Conservation (phyloP, 495 filamentous ascomycete species). For the Friedmanniomyces endolithicus region DNA sequence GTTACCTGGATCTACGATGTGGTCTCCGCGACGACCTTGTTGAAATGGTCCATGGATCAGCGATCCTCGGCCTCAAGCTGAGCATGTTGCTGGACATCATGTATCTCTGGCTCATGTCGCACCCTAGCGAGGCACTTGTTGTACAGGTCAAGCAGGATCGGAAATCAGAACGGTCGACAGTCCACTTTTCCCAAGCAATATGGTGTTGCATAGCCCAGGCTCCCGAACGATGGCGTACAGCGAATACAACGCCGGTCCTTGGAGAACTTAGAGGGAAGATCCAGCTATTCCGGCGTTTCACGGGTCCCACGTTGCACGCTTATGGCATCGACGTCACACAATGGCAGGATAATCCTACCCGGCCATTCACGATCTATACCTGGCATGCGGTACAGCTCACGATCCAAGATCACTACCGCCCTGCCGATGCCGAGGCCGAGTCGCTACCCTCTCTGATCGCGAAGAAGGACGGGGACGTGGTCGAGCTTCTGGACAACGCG, state of each 20-base stretch:
- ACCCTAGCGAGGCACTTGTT: constrained; percentile 14
- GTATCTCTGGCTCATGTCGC: constrained; percentile 13
- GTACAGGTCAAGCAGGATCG: constrained; percentile 19
- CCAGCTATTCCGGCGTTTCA: constrained; percentile 18
- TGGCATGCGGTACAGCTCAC: constrained; percentile 9
- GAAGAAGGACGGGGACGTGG: constrained; percentile 12
- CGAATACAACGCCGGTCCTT: constrained; percentile 12
- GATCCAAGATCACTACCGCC: constrained; percentile 20
- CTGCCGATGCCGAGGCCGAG: background rate
- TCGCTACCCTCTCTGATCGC: constrained; percentile 8
- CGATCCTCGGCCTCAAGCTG: constrained; percentile 11
- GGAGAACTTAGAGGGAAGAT: constrained; percentile 17
- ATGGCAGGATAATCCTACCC: constrained; percentile 16
- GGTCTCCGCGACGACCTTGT: constrained; percentile 11
- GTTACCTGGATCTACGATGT: constrained; percentile 19
- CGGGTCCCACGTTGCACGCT: constrained; percentile 1
- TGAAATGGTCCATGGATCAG: constrained; percentile 18
- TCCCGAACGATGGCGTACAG: constrained; percentile 14
- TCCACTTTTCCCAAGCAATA: constrained; percentile 13
- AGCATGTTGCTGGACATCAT: constrained; percentile 10
- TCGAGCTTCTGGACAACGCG: constrained; percentile 8
- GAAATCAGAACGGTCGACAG: constrained; percentile 3
- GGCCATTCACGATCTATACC: constrained; percentile 17
- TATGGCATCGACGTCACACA: constrained; percentile 18
- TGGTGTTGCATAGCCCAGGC: background rate